Evolutionary conservation across 345 rosid genomes (phyloP).

Genomic region (Corymbia maculata): DNA sequence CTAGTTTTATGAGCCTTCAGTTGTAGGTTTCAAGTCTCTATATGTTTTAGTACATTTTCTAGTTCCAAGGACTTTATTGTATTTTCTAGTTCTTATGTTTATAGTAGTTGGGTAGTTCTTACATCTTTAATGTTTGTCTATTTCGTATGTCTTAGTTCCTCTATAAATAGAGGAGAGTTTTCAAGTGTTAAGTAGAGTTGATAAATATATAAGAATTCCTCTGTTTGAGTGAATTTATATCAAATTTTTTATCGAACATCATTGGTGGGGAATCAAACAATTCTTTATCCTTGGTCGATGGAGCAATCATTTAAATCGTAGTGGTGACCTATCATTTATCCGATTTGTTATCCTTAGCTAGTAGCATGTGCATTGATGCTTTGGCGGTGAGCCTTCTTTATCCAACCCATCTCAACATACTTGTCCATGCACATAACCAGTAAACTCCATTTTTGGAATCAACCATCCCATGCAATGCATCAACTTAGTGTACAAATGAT

Average conservation of each 20-base stretch:
- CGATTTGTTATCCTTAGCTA: neutral
- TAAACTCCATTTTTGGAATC: neutral
- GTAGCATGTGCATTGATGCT: neutral
- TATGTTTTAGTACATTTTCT: neutral
- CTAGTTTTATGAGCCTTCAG: too few species aligned
- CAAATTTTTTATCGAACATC: too few species aligned
- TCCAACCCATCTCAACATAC: neutral
- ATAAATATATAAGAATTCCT: neutral
- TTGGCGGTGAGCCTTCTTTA: neutral
- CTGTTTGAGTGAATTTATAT: neutral
- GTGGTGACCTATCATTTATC: neutral
- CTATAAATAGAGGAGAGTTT: neutral
- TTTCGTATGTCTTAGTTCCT: neutral
- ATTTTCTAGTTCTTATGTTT: neutral
- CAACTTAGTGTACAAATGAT: neutral
- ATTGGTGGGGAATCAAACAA: neutral
- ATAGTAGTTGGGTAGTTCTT: neutral
- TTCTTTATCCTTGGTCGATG: too few species aligned
- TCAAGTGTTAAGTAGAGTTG: neutral
- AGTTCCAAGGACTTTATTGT: neutral
- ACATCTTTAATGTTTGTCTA: neutral
- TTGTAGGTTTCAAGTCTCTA: too few species aligned
- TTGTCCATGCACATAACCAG: neutral
- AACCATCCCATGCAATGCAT: neutral
- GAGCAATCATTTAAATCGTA: too few species aligned